A percentile compares a stretch with the other conserved stretches of the same genome.
These are phyloP conservation scores for Haplosporangium sp. DNA, from an alignment of 371 early-diverging fungal species.

Conservation along the genomic window DNA sequence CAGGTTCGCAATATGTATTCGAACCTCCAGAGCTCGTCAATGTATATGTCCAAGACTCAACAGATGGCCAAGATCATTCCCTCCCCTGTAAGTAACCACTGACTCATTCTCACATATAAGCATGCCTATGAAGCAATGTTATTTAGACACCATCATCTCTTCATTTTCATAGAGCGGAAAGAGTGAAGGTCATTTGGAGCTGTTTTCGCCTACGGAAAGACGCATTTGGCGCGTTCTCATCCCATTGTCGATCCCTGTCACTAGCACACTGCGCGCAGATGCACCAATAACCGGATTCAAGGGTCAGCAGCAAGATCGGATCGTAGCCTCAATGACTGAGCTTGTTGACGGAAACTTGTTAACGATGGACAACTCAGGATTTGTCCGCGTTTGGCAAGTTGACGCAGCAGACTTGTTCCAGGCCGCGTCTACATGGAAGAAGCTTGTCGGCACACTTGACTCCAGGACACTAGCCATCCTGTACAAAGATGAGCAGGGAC, in stretches of 20 bases:
- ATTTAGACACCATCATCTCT: neutral
- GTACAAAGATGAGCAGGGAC: conserved; percentile 68
- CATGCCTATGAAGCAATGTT: neutral
- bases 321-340: conserved; percentile 70
- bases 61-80: conserved; percentile 73
- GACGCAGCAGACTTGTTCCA: conserved; percentile 64
- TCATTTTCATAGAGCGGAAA: conserved; percentile 63
- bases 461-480: conserved; percentile 70
- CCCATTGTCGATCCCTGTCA: conserved; percentile 67
- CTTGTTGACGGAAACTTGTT: conserved; percentile 72
- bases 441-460: conserved; percentile 77
- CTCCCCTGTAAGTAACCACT: conserved; percentile 35
- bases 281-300: conserved; percentile 59
- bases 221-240: conserved; percentile 72
- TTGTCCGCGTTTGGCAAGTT: conserved; percentile 78
- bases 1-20: conserved; percentile 56
- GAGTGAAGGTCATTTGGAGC: conserved; percentile 70
- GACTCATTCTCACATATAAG: too few species aligned
- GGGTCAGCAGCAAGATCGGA: conserved; percentile 63
- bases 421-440: conserved; percentile 79
- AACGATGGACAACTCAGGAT: conserved; percentile 75
- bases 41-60: conserved; percentile 61
- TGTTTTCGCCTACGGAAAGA: conserved; percentile 65
- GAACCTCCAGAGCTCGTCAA: conserved; percentile 61
- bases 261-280: conserved; percentile 51